Base-by-base conservation (phyloP, 2,329 filamentous ascomycete genomes). In the Hypoxylon sp. region DNA sequence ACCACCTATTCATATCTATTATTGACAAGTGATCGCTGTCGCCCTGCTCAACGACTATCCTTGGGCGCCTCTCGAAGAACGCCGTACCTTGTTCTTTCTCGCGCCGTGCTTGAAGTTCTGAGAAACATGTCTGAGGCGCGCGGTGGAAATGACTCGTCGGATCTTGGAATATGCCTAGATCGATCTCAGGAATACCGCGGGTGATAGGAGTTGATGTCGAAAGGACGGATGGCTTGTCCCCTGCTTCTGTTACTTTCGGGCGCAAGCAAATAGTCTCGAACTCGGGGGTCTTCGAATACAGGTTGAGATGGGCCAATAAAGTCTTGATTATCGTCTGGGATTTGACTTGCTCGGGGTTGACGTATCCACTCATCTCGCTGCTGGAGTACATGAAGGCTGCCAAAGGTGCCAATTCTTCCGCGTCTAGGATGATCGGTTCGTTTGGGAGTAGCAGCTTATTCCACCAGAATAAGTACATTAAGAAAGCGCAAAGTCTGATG, bases 381-480 rank as follows among this genome's bases (percentile, higher is more conserved):
- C 34, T 46, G 5, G 37, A 57, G 19, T 63, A 63, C 52, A 57
- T 63, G 27, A 57, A 63, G 7, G 52, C 50, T 34, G 29, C 46
- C 52, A 30, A 47, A 19, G 27, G 30, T n/a, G 11, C 60, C 7
- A 57, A 46, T 52, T 54, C 60, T 23, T 52, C 52, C 25, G 51
- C 60, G 23, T 51, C 39, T 12, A 63, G 29, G 4, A 57, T 41
- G 2, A 47, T 63, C 2, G 60, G 60, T 30, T 56, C 53, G 12
- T 46, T 41, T 19, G 48, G 47, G 43, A 47, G 54, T 16, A 30
- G 37, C 3, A 53, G 60, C 30, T 57, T 63, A 47, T 63, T 54
- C 60, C 60, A 63, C 52, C 52, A 63, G 30, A 63, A 53, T 5
- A 53, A 21, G 34, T 56, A 63, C 43, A 41, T 63, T n/a, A 57